Evolutionary conservation across 352 stramenopile genomes (phyloP).

Genomic region (Pythium coloratum): DNA sequence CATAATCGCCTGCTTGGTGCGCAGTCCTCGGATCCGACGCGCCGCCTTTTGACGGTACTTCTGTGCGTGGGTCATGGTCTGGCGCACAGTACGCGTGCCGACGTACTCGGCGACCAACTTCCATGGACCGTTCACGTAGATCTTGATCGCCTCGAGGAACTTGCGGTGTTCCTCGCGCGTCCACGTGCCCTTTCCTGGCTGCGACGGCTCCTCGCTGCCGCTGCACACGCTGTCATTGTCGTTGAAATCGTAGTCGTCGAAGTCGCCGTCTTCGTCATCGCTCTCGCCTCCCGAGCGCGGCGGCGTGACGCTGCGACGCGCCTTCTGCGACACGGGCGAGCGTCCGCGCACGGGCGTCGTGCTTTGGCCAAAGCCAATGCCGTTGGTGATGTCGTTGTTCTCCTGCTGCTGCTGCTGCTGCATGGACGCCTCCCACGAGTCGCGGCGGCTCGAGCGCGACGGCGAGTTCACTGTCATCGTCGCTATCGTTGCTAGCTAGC

Average conservation of each 20-base stretch:
- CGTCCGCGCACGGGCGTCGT: slow-evolving; percentile 7
- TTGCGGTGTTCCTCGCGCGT: slow-evolving; percentile 60
- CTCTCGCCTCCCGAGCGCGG: slow-evolving; percentile 22
- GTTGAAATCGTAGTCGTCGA: slow-evolving; percentile 10
- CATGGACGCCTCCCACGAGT: slow-evolving; percentile 18
- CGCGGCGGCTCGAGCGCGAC: slow-evolving; percentile 18
- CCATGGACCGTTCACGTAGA: slow-evolving; percentile 70
- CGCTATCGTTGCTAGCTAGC: slow-evolving; percentile 4
- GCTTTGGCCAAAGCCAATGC: slow-evolving; percentile 9
- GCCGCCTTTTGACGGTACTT: slow-evolving; percentile 72
- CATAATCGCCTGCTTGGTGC: slow-evolving; percentile 75
- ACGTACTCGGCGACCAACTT: slow-evolving; percentile 66
- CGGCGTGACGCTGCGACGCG: slow-evolving; percentile 5
- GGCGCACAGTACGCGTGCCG: slow-evolving; percentile 63
- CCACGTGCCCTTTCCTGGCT: slow-evolving; percentile 47
- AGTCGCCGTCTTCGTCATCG: slow-evolving; percentile 24
- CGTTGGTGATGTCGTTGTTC: background rate
- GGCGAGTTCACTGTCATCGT: slow-evolving; percentile 14
- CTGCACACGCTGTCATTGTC: slow-evolving; percentile 25
- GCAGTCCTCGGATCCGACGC: slow-evolving; percentile 53
- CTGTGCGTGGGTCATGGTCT: slow-evolving; percentile 78
- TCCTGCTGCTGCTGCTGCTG: background rate
- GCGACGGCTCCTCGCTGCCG: slow-evolving; percentile 23
- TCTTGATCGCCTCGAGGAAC: slow-evolving; percentile 76
- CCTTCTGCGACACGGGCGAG: slow-evolving; percentile 4